A percentile compares a stretch with the other conserved stretches of the same genome.
Evolutionary conservation across 768 basidiomycete species (phyloP).

Genomic region (Collybia mongolica): DNA sequence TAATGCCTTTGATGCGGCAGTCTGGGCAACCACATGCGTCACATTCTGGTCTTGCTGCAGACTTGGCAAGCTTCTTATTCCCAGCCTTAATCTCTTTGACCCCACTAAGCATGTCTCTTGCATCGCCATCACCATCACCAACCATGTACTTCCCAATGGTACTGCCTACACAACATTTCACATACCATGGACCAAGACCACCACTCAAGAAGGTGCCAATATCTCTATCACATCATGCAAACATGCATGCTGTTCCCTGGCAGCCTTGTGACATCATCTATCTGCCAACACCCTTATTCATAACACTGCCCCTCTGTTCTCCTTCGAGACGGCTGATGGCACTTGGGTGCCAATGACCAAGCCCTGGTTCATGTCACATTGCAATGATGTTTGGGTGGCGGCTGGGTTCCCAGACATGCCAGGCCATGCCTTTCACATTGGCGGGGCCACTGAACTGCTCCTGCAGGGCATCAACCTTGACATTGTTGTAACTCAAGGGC

Average conservation of each 20-base stretch:
- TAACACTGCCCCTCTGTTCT: not conserved
- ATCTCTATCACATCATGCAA: conserved; percentile 20
- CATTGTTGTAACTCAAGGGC: not conserved
- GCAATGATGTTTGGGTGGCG: conserved; percentile 2
- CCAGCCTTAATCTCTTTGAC: conserved; percentile 3
- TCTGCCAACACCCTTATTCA: not conserved
- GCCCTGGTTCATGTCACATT: not conserved
- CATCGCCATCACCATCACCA: not conserved
- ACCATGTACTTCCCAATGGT: not conserved
- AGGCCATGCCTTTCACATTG: conserved; percentile 4
- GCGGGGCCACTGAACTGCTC: conserved; percentile 1
- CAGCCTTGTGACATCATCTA: conserved; percentile 2
- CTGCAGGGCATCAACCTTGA: conserved; percentile 1
- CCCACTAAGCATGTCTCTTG: not conserved
- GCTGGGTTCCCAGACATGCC: not conserved
- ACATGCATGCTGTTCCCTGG: not conserved
- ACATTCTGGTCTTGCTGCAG: conserved; percentile 7
- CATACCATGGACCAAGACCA: conserved; percentile 17
- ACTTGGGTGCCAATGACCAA: conserved; percentile 17
- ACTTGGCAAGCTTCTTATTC: conserved; percentile 5
- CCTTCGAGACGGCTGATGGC: not conserved
- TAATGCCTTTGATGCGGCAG: conserved; percentile 3
- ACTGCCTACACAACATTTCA: conserved; percentile 17
- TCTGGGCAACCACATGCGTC: conserved; percentile 7
- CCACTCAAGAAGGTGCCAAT: conserved; percentile 17